Percentiles rank a stretch among this genome's conserved stretches.
Conservation (phyloP, 2,329 filamentous ascomycete species). For the Aspergillus awamori region DNA sequence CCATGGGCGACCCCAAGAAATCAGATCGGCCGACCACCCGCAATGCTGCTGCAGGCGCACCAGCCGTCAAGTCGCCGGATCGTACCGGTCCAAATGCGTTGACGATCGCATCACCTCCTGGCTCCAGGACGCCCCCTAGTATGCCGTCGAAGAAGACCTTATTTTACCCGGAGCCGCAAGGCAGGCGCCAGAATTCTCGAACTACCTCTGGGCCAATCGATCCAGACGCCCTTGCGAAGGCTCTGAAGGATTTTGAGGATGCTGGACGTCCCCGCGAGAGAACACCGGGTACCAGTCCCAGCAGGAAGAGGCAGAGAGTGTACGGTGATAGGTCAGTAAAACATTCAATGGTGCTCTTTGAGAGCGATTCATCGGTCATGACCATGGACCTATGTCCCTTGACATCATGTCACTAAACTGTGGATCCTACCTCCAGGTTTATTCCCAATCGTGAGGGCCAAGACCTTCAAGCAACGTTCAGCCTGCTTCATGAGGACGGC, state of each 20-base stretch:
- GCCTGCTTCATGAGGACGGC: constrained; percentile 84
- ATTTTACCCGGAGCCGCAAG: constrained; percentile 36
- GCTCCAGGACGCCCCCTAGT: constrained; percentile 63
- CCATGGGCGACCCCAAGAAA: constrained; percentile 29
- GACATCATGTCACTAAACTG: constrained; percentile 13
- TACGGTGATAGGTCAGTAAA: constrained; percentile 63
- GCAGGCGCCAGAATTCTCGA: constrained; percentile 30
- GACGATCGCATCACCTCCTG: constrained; percentile 54
- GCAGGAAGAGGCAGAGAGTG: constrained; percentile 68
- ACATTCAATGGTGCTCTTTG: neutral
- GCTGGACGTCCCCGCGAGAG: constrained; percentile 61
- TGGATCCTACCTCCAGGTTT: constrained; percentile 63
- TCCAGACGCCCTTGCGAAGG: constrained; percentile 61
- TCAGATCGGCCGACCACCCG: constrained; percentile 23
- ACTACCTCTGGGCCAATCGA: constrained; percentile 58
- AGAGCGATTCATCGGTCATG: neutral
- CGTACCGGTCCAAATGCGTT: constrained; percentile 26
- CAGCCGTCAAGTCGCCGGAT: constrained; percentile 26
- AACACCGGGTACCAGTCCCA: constrained; percentile 67
- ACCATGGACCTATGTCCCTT: neutral
- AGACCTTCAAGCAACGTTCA: constrained; percentile 91
- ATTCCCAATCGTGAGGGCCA: constrained; percentile 93
- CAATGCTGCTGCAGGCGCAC: constrained; percentile 22
- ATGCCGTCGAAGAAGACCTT: constrained; percentile 52
- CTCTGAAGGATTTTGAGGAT: constrained; percentile 64